A percentile compares a stretch with the other conserved stretches of the same genome.
phyloP scores from a whole-genome alignment of 495 filamentous ascomycete species.

The Penicillium silybi region DNA sequence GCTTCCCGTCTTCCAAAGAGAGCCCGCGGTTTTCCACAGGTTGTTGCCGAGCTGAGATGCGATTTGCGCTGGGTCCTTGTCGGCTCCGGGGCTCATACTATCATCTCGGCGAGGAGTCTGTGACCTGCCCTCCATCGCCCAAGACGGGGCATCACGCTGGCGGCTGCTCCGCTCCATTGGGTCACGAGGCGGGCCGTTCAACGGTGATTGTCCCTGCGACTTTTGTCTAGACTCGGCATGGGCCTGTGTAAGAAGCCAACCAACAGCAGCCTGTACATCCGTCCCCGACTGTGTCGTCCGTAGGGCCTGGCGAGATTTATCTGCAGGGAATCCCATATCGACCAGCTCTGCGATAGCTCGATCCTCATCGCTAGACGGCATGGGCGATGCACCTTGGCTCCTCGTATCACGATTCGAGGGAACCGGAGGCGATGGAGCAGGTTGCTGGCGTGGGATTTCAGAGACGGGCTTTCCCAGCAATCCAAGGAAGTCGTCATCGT shows the following conservation, averaged over 20 bases:
- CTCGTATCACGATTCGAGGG: conserved; percentile 45
- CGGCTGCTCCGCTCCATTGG: conserved; percentile 37
- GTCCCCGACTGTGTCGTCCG: conserved; percentile 72
- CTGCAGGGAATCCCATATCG: conserved; percentile 88
- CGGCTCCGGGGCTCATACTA: conserved; percentile 57
- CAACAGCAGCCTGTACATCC: conserved; percentile 83
- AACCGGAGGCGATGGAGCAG: conserved; percentile 33
- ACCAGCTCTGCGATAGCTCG: conserved; percentile 83
- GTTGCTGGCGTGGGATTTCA: conserved; percentile 53
- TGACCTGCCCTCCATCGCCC: conserved; percentile 33
- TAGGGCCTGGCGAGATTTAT: conserved; percentile 74
- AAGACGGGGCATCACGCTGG: conserved; percentile 34
- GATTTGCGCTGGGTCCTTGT: conserved; percentile 73
- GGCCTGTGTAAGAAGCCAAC: conserved; percentile 86
- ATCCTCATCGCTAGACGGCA: conserved; percentile 61
- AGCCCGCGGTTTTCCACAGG: conserved; percentile 89
- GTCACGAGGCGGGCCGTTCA: conserved; percentile 26
- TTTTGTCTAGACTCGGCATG: conserved; percentile 69
- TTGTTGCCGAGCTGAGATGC: conserved; percentile 80
- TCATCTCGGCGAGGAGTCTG: conserved; percentile 39
- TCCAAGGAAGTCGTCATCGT: conserved; percentile 85
- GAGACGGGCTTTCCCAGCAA: conserved; percentile 83
- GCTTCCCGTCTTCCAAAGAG: conserved; percentile 87
- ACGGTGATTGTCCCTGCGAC: conserved; percentile 35
- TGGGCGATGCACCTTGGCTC: conserved; percentile 28